A percentile compares a stretch with the other conserved stretches of the same genome.
Conservation (phyloP, 169 alveolate genomes). For the Eimeria maxima region DNA sequence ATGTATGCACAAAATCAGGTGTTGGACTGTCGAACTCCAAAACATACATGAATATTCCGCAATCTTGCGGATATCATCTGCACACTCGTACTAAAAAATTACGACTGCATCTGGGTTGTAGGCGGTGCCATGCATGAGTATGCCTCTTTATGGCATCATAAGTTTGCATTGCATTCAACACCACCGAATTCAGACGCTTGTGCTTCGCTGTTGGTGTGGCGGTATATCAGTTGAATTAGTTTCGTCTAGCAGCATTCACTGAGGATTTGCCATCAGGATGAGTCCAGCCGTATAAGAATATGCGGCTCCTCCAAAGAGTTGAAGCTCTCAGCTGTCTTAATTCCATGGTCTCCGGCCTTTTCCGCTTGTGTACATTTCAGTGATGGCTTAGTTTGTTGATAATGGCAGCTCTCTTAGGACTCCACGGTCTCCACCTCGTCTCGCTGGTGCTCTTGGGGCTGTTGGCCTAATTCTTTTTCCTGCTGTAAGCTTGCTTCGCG, state of each 20-base stretch:
- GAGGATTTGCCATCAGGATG: not conserved
- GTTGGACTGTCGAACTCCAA: not conserved
- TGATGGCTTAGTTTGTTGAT: too few species aligned
- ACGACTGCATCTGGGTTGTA: not conserved
- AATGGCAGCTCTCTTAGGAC: not conserved
- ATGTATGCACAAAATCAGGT: not conserved
- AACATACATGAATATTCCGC: not conserved
- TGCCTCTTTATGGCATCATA: not conserved
- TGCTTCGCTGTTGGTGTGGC: not conserved
- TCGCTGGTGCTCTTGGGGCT: not conserved
- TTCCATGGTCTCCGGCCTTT: too few species aligned
- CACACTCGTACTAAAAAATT: not conserved
- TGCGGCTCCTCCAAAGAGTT: not conserved
- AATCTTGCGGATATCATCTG: not conserved
- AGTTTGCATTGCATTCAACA: not conserved
- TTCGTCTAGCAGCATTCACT: not conserved
- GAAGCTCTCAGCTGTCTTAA: not conserved
- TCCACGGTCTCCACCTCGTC: not conserved
- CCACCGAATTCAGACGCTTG: not conserved
- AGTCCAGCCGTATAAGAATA: not conserved
- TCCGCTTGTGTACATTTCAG: too few species aligned
- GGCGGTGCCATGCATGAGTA: not conserved
- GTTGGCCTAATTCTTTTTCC: slow-evolving; percentile 40
- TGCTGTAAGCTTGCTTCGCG: slow-evolving; percentile 59
- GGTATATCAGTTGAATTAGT: not conserved